A percentile compares a stretch with the other conserved stretches of the same genome.
Evolutionary conservation across 306 rosid genomes (phyloP).

Genomic region (Prunus armeniaca): DNA sequence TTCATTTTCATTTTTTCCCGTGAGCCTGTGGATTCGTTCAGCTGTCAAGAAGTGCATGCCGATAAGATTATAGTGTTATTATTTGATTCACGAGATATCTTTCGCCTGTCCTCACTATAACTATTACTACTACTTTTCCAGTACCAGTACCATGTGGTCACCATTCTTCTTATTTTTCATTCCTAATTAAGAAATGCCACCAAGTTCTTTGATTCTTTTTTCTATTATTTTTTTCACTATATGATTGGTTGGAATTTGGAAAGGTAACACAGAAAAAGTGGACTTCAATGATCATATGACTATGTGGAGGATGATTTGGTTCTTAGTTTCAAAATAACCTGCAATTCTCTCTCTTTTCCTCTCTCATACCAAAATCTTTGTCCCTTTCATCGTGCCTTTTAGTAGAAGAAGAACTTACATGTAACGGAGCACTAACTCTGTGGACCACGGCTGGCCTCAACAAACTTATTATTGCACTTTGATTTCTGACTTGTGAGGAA

Average conservation of each 20-base stretch:
- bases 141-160: background rate
- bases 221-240: too few relatives aligned
- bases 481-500: background rate
- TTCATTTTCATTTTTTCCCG: background rate
- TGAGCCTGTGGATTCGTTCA: background rate
- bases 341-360: background rate
- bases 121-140: background rate
- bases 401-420: too few relatives aligned
- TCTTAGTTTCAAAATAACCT: background rate
- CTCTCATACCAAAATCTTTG: background rate
- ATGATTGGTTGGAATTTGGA: too few relatives aligned
- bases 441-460: background rate
- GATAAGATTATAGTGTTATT: background rate
- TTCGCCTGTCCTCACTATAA: background rate
- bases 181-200: too few relatives aligned
- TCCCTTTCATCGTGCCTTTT: background rate
- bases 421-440: background rate
- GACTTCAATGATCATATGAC: too few relatives aligned
- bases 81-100: background rate
- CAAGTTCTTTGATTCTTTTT: too few relatives aligned
- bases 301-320: too few relatives aligned
- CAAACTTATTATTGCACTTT: background rate
- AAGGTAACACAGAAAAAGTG: too few relatives aligned
- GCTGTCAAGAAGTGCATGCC: background rate
- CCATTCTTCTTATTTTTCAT: background rate